Evolutionary conservation across 352 stramenopile genomes (phyloP).

Genomic region (Phytophthora aleatoria): DNA sequence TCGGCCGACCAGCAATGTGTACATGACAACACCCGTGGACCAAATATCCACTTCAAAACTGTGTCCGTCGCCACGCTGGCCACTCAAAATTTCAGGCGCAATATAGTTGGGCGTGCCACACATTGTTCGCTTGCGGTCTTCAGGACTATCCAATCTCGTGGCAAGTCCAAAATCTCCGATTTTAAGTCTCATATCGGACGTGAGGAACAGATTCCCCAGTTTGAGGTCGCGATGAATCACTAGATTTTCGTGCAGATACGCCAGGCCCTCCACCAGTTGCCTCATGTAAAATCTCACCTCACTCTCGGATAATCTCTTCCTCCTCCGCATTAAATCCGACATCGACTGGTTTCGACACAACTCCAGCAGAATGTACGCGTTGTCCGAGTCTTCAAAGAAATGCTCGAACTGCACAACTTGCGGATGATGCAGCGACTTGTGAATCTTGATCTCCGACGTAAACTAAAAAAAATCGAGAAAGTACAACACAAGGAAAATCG

Average conservation of each 20-base stretch:
- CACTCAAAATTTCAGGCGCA: slow-evolving; percentile 92
- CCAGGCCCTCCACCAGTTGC: slow-evolving; percentile 91
- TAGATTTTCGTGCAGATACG: slow-evolving; percentile 94
- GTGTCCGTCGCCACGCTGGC: slow-evolving; percentile 90
- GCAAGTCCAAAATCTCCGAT: slow-evolving; percentile 97
- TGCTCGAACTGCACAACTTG: slow-evolving; percentile 98
- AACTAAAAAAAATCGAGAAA: slow-evolving; percentile 57
- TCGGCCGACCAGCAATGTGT: slow-evolving; percentile 96
- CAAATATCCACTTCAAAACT: slow-evolving; percentile 99
- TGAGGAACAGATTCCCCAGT: slow-evolving; percentile 97
- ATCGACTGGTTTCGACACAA: slow-evolving; percentile 97
- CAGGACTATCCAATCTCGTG: slow-evolving; percentile 70
- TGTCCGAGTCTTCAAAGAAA: slow-evolving; percentile 98
- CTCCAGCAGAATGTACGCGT: slow-evolving; percentile 98
- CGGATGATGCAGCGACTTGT: slow-evolving; percentile 94
- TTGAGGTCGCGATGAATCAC: slow-evolving; percentile 99
- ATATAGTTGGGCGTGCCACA: slow-evolving; percentile 96
- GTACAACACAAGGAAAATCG: slow-evolving; percentile 45
- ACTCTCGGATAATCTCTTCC: slow-evolving; percentile 94
- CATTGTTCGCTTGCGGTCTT: slow-evolving; percentile 97
- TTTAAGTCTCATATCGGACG: slow-evolving; percentile 94
- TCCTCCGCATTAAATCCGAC: slow-evolving; percentile 95
- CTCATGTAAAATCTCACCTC: slow-evolving; percentile 95
- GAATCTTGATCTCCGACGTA: slow-evolving; percentile 98
- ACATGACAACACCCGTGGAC: slow-evolving; percentile 98